phyloP scores from a whole-genome alignment of 768 basidiomycete species.

The Calocybe gangraenosa region DNA sequence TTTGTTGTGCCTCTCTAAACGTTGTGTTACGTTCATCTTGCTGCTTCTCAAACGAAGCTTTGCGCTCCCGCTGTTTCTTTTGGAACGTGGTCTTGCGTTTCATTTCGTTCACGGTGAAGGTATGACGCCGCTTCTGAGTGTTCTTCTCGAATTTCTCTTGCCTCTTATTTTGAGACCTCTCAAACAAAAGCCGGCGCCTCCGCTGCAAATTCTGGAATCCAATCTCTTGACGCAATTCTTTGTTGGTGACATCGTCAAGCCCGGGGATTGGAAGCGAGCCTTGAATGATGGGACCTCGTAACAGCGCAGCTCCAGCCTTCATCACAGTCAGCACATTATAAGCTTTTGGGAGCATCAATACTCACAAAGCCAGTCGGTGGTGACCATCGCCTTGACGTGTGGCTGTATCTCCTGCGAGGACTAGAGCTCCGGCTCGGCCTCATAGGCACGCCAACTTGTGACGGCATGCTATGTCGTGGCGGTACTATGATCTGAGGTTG shows the following conservation, averaged over 20 bases:
- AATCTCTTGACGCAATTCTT: not conserved
- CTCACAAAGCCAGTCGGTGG: constrained; percentile 7
- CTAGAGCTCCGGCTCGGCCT: not conserved
- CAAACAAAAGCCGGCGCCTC: constrained; percentile 1
- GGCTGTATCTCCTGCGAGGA: not conserved
- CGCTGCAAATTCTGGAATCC: not conserved
- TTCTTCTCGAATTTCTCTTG: constrained; percentile 4
- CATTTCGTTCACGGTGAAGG: constrained; percentile 6
- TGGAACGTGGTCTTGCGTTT: constrained; percentile 1
- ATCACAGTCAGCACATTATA: not conserved
- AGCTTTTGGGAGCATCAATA: not conserved
- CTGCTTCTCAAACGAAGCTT: not conserved
- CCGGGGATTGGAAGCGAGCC: constrained; percentile 2
- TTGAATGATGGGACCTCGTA: not conserved
- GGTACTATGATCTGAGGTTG: not conserved
- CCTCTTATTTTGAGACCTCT: constrained; percentile 2
- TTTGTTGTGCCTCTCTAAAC: constrained; percentile 1
- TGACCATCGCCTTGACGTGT: not conserved
- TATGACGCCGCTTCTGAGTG: not conserved
- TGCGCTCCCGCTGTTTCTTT: constrained; percentile 2
- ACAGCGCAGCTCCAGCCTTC: constrained; percentile 1
- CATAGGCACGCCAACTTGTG: too few relatives aligned
- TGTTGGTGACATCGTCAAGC: not conserved
- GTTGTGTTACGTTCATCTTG: not conserved
- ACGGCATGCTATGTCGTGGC: not conserved